phyloP scores from a whole-genome alignment of 1,284 basidiomycete genomes.

The Peniophora sp. region DNA sequence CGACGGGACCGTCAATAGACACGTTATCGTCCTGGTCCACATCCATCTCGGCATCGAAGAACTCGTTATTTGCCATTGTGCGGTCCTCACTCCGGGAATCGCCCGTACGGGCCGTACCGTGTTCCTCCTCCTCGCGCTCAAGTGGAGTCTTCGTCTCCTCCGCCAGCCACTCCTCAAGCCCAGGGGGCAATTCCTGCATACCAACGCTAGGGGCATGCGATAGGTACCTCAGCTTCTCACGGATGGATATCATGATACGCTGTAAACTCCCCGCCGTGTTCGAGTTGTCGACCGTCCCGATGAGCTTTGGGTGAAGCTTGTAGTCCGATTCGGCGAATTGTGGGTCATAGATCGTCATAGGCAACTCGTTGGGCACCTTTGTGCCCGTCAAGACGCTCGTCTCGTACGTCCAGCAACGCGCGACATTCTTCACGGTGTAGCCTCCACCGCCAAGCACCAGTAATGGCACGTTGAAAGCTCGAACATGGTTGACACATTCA shows the following conservation, averaged over 20 bases:
- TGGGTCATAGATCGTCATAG: slow-evolving; percentile 84
- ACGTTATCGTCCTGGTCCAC: slow-evolving; percentile 32
- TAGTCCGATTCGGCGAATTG: slow-evolving; percentile 91
- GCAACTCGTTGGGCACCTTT: slow-evolving; percentile 79
- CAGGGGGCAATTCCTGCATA: slow-evolving; percentile 95
- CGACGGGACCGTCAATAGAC: neutral
- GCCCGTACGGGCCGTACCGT: slow-evolving; percentile 47
- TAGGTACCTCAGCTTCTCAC: slow-evolving; percentile 89
- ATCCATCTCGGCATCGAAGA: slow-evolving; percentile 67
- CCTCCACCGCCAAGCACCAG: slow-evolving; percentile 93
- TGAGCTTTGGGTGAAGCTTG: slow-evolving; percentile 89
- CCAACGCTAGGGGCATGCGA: slow-evolving; percentile 94
- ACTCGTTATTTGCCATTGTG: slow-evolving; percentile 54
- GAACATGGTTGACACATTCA: slow-evolving; percentile 95
- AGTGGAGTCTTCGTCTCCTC: slow-evolving; percentile 69
- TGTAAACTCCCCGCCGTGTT: slow-evolving; percentile 82
- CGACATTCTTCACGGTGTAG: slow-evolving; percentile 93
- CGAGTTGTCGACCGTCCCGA: slow-evolving; percentile 87
- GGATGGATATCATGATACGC: slow-evolving; percentile 77
- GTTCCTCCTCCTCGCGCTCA: slow-evolving; percentile 60
- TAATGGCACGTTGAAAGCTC: slow-evolving; percentile 85
- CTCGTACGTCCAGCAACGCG: slow-evolving; percentile 98
- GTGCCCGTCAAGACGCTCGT: slow-evolving; percentile 90
- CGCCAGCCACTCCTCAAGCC: slow-evolving; percentile 73
- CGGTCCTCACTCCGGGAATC: slow-evolving; percentile 44